Evolutionary conservation across 257 asterid genomes (phyloP).

Genomic region (Nicotiana paniculata): DNA sequence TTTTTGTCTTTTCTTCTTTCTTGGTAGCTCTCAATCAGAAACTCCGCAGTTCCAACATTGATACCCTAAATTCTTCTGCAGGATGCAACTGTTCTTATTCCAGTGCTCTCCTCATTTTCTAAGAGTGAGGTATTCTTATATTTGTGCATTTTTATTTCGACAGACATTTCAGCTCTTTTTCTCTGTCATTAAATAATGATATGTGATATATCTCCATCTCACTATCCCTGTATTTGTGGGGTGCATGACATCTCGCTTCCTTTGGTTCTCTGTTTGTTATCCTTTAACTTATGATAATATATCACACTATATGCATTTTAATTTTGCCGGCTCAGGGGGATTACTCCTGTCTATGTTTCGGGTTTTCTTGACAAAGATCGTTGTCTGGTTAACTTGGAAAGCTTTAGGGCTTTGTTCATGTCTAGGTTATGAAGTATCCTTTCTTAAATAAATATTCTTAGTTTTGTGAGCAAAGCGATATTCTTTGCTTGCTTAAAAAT

Average conservation of each 20-base stretch:
- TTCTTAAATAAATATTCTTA: background rate
- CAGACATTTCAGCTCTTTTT: background rate
- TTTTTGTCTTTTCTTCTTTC: background rate
- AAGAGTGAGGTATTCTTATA: slow-evolving; percentile 65
- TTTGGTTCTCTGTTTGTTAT: background rate
- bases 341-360: background rate
- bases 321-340: background rate
- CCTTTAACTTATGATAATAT: background rate
- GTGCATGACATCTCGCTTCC: background rate
- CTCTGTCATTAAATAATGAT: background rate
- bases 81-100: slow-evolving; percentile 95
- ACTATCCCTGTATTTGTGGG: background rate
- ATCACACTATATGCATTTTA: background rate
- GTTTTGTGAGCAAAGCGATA: background rate
- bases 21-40: background rate
- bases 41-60: slow-evolving; percentile 1
- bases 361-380: background rate
- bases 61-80: slow-evolving; percentile 33
- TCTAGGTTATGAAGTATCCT: background rate
- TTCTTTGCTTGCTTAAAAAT: background rate
- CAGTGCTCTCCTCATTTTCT: slow-evolving; percentile 79
- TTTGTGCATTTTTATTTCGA: background rate
- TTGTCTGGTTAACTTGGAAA: background rate
- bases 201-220: slow-evolving; percentile 1
- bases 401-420: background rate